Conservation (phyloP, 495 filamentous ascomycete genomes). For the Neurospora sp. region DNA sequence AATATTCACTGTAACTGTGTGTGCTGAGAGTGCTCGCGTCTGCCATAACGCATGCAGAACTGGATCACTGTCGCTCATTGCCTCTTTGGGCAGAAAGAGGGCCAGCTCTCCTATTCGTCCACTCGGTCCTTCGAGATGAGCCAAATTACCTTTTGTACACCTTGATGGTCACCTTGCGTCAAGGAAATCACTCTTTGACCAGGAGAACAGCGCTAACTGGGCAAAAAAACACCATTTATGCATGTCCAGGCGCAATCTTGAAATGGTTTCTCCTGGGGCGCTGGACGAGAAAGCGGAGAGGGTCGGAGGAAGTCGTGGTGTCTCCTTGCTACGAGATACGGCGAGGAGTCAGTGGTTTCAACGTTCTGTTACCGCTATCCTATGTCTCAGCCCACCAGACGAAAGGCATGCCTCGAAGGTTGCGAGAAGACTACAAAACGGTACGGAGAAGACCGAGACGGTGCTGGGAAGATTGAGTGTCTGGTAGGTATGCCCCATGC, state of each 20-base stretch:
- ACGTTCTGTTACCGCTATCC: not conserved
- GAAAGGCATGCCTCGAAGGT: not conserved
- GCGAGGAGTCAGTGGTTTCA: not conserved
- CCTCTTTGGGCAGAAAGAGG: conserved; percentile 7
- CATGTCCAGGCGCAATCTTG: not conserved
- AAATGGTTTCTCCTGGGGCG: not conserved
- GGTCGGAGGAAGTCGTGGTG: not conserved
- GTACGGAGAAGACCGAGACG: not conserved
- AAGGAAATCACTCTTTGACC: conserved; percentile 1
- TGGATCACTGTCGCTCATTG: conserved; percentile 9
- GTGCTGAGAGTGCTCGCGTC: not conserved
- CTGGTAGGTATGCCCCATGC: not conserved
- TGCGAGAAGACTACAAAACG: not conserved
- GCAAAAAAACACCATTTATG: not conserved
- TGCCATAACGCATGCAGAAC: conserved; percentile 6
- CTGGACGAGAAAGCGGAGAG: not conserved
- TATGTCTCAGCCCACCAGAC: not conserved
- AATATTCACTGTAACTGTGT: not conserved
- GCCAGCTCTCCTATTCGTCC: not conserved
- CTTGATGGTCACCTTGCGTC: not conserved
- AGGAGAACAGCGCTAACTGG: not conserved
- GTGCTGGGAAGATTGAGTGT: not conserved
- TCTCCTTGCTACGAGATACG: not conserved
- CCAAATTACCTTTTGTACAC: not conserved
- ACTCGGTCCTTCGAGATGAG: not conserved